Evolutionary conservation across 345 rosid species (phyloP).

Genomic region (Dimocarpus longan): DNA sequence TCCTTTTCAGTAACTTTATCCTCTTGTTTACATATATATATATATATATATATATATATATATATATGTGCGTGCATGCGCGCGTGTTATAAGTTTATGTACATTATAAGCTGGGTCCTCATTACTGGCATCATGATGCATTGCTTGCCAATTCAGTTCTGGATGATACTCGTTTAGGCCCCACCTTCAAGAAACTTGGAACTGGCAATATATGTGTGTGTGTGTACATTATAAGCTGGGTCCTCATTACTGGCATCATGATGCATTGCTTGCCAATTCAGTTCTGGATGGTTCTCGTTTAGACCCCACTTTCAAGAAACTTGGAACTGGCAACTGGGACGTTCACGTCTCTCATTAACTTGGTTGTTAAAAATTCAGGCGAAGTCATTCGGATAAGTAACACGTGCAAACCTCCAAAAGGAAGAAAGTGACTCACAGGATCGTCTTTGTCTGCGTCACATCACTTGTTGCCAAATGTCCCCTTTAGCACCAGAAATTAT

Average conservation of each 20-base stretch:
- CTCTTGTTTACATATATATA: neutral
- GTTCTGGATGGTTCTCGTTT: neutral
- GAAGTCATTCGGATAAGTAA: neutral
- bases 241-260: neutral
- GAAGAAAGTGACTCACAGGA: slow-evolving; percentile 18
- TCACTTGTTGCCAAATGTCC: slow-evolving; percentile 26
- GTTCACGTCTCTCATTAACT: neutral
- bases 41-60: too few species aligned
- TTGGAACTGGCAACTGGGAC: neutral
- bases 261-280: slow-evolving; percentile 7
- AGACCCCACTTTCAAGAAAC: neutral
- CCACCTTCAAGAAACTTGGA: neutral
- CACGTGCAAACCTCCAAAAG: neutral
- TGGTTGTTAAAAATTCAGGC: neutral
- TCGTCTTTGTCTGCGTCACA: slow-evolving; percentile 17
- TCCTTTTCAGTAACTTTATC: neutral
- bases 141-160: slow-evolving; percentile 10
- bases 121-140: neutral
- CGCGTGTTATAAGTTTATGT: too few species aligned
- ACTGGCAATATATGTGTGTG: neutral
- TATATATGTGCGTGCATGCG: too few species aligned
- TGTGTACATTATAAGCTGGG: neutral
- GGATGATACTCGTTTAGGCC: neutral
- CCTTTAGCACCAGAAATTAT: slow-evolving; percentile 16
- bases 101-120: neutral